phyloP scores from a whole-genome alignment of 1,284 basidiomycete species.

The Cutaneotrichosporon sp. region DNA sequence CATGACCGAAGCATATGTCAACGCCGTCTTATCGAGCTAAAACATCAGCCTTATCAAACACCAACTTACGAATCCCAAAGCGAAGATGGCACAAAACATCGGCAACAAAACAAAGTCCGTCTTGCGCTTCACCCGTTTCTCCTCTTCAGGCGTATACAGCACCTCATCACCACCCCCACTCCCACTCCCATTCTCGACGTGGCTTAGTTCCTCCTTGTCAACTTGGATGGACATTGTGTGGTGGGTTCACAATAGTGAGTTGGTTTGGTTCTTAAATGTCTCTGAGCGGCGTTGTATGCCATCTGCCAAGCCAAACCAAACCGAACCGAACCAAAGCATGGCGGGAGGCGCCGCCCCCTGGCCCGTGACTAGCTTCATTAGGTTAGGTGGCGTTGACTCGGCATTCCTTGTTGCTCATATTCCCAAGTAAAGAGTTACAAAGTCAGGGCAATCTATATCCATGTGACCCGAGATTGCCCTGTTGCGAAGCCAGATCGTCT shows the following conservation, averaged over 20 bases:
- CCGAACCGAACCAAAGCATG: no score
- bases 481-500: background rate
- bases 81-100: constrained; percentile 4
- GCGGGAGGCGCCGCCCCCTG: no score
- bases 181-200: background rate
- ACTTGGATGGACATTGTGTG: background rate
- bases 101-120: constrained; percentile 13
- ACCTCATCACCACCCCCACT: background rate
- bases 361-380: no score
- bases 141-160: background rate
- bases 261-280: no score
- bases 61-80: background rate
- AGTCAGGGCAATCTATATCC: background rate
- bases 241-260: background rate
- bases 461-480: background rate
- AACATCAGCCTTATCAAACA: no score
- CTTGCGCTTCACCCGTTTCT: constrained; percentile 8
- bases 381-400: background rate
- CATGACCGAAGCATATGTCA: constrained; percentile 22
- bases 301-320: no score
- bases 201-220: background rate
- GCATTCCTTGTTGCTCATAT: background rate
- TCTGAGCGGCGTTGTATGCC: no score
- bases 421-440: no score
- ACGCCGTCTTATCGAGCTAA: constrained; percentile 21